Evolutionary conservation across 2,329 filamentous ascomycete species (phyloP), one percentile per base, ranked within the genome.

Genomic region (Samsoniella hepiali): DNA sequence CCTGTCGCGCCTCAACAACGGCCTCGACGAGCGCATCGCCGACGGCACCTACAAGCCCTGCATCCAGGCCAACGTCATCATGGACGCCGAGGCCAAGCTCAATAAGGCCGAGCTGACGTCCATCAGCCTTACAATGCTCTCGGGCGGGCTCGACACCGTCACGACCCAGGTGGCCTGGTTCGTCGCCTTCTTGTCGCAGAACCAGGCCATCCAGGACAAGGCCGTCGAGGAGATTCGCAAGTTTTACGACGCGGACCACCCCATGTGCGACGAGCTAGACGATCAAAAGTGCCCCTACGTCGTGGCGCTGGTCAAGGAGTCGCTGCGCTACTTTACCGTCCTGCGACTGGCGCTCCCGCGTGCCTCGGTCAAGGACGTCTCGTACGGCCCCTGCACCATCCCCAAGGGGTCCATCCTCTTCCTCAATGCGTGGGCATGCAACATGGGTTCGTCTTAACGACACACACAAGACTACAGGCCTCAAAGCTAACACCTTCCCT

Each of bases 101-200:
- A 87, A 84, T 73, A 79, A 81, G 45, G 85, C 84, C 57, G 87
- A 90, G 67, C 77, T 89, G 42, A 88, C 81, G 0, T 86, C 83
- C 0, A 89, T 89, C 68, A 87, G 84, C 65, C 72, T 90, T 65
- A 89, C 87, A 1, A 90, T 90, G 87, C 75, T 90, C 5, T 87
- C 84, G 0, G 87, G 87, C 0, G 87, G 87, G 0, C 76, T 90
- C 3, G 87, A 90, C 66, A 90, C 88, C 0, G 81, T 90, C 42
- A 88, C 86, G 1, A 89, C 86, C 0, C 77, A 87, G 5, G 82
- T 89, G 1, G 84, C 86, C 5, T 89, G 87, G 87, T 86, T 84
- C 68, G 79, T 89, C 58, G 84, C 82, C 0, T 76, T 88, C 34
- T 74, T 90, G 3, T 81, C 85, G 0, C 80, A 84, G 53, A 79